phyloP scores from a whole-genome alignment of 768 basidiomycete species.

The Saitozyma sp. region DNA sequence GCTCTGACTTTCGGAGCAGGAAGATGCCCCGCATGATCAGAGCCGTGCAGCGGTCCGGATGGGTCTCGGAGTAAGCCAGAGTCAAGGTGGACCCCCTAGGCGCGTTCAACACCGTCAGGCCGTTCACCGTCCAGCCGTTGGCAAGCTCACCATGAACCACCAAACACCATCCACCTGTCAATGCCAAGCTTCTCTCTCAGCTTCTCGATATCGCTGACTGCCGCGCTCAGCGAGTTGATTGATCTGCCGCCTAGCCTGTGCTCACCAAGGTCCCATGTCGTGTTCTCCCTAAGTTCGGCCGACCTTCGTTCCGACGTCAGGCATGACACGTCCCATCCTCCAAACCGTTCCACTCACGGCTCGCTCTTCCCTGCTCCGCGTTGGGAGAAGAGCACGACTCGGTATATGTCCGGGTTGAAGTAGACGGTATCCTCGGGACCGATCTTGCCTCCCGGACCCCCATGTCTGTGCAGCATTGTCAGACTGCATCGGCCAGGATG shows the following conservation, averaged over 20 bases:
- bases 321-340: constrained; percentile 2
- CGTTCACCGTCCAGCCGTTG: constrained; percentile 36
- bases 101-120: constrained; percentile 51
- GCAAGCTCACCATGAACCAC: constrained; percentile 76
- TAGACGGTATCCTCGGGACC: constrained; percentile 69
- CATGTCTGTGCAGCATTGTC: constrained; percentile 13
- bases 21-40: constrained; percentile 84
- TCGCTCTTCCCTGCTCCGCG: constrained; percentile 83
- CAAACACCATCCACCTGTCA: constrained; percentile 91
- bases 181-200: constrained; percentile 72
- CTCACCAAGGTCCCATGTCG: constrained; percentile 75
- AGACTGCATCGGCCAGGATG: neutral
- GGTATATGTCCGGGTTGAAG: constrained; percentile 80
- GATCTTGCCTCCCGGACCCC: constrained; percentile 64
- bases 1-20: constrained; percentile 76
- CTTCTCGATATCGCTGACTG: constrained; percentile 80
- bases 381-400: constrained; percentile 83
- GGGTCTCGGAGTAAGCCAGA: constrained; percentile 79
- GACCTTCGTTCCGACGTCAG: constrained; percentile 55
- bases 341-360: constrained; percentile 60
- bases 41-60: constrained; percentile 76
- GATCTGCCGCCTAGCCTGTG: neutral
- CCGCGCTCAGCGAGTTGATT: neutral
- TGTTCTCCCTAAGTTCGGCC: constrained; percentile 80
- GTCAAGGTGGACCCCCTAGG: constrained; percentile 75